Conservation (phyloP, 148 eudicot species). For the Amaranthus hypochondriacus region DNA sequence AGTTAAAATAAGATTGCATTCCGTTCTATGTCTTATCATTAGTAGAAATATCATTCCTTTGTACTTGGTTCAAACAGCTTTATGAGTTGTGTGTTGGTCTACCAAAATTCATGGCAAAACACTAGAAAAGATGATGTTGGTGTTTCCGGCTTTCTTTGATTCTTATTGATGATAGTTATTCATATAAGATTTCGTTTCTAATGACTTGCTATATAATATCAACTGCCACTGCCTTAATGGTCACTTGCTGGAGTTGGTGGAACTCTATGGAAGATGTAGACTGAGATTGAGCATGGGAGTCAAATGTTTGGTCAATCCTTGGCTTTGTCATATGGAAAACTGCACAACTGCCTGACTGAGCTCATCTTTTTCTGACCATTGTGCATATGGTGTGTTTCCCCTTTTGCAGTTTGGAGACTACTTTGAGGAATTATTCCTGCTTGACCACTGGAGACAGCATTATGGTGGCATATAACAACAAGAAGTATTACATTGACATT, state of each 20-base stretch:
- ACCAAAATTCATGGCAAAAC: background rate
- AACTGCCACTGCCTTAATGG: background rate
- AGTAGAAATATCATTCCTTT: background rate
- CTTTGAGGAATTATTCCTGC: constrained; percentile 90
- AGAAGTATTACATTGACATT: constrained; percentile 87
- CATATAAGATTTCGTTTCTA: background rate
- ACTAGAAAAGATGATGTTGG: background rate
- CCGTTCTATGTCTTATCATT: background rate
- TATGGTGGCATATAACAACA: constrained; percentile 89
- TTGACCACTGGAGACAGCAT: constrained; percentile 88
- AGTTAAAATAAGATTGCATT: background rate
- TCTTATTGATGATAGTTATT: background rate
- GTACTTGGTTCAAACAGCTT: background rate
- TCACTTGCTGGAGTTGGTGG: background rate
- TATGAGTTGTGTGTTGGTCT: background rate
- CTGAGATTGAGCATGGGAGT: background rate
- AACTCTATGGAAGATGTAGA: background rate
- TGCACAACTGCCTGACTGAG: background rate
- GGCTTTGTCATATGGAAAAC: too few relatives aligned
- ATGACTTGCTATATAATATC: background rate
- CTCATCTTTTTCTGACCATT: background rate
- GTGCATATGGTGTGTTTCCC: background rate
- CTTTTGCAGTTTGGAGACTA: constrained; percentile 87
- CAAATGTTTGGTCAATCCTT: background rate
- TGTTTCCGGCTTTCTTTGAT: background rate